phyloP scores from a whole-genome alignment of 75 land plant species.

The Cupressus sempervirens region DNA sequence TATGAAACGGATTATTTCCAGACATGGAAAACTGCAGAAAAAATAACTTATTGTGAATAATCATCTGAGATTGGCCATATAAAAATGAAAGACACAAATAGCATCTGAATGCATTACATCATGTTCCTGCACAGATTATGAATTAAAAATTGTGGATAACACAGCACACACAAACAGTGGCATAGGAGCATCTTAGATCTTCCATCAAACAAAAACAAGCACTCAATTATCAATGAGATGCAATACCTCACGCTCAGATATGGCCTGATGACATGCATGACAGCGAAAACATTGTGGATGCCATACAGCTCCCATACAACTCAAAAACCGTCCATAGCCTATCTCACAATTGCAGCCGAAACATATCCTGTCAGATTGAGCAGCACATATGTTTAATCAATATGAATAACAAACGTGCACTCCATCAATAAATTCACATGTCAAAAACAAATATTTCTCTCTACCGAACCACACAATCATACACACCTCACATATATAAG shows the following conservation, averaged over 20 bases:
- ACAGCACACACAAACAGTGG: slow-evolving; percentile 42
- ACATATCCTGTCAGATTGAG: slow-evolving; percentile 43
- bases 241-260: slow-evolving; percentile 80
- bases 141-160: not conserved
- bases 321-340: slow-evolving; percentile 81
- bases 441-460: not conserved
- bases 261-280: slow-evolving; percentile 57
- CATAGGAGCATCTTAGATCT: slow-evolving; percentile 3
- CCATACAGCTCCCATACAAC: slow-evolving; percentile 86
- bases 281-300: slow-evolving; percentile 88
- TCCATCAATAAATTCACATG: not conserved
- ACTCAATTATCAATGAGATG: not conserved
- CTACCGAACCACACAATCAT: not conserved
- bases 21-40: slow-evolving; percentile 79
- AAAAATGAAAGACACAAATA: not conserved
- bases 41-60: not conserved
- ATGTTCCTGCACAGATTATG: not conserved
- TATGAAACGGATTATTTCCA: slow-evolving; percentile 72
- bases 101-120: not conserved
- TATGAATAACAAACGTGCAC: not conserved
- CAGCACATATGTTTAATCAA: not conserved
- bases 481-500: not conserved
- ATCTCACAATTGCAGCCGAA: slow-evolving; percentile 77
- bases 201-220: not conserved
- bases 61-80: not conserved